Evolutionary conservation across 75 land plant genomes (phyloP).

Genomic region (Selaginella tamariscina): DNA sequence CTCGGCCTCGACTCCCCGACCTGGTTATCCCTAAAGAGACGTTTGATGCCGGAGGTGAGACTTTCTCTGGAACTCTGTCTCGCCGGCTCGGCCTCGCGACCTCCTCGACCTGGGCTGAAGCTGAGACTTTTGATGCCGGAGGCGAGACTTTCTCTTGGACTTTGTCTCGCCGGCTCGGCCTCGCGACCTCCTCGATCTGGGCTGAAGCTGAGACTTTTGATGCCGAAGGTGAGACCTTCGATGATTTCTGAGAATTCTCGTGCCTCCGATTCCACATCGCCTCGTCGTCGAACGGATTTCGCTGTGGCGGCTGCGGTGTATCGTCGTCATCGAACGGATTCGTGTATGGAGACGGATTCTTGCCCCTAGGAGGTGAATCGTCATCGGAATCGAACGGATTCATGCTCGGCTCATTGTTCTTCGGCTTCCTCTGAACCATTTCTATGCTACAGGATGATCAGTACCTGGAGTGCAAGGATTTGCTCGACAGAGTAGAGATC

Average conservation of each 20-base stretch:
- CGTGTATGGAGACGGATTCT: neutral
- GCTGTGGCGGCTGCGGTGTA: neutral
- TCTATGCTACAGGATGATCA: neutral
- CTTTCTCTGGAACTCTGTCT: neutral
- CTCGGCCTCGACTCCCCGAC: neutral
- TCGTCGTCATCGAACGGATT: constrained; percentile 21
- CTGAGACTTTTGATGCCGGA: constrained; percentile 5
- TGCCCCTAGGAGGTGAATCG: constrained; percentile 5
- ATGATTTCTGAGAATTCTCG: neutral
- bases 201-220: neutral
- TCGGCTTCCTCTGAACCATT: neutral
- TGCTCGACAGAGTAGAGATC: no score
- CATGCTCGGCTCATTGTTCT: neutral
- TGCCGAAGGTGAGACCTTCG: neutral
- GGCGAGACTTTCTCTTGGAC: neutral
- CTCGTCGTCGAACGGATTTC: constrained; percentile 12
- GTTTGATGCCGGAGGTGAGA: constrained; percentile 3
- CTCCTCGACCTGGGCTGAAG: neutral
- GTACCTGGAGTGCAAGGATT: no score
- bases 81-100: neutral
- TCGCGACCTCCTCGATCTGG: neutral
- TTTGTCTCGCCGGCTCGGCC: neutral
- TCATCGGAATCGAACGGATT: constrained; percentile 27
- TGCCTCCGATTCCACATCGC: constrained; percentile 11
- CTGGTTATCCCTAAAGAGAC: no score